Evolutionary conservation across 1,139 yeast genomes (phyloP).

Genomic region (Blastobotrys persicus): DNA sequence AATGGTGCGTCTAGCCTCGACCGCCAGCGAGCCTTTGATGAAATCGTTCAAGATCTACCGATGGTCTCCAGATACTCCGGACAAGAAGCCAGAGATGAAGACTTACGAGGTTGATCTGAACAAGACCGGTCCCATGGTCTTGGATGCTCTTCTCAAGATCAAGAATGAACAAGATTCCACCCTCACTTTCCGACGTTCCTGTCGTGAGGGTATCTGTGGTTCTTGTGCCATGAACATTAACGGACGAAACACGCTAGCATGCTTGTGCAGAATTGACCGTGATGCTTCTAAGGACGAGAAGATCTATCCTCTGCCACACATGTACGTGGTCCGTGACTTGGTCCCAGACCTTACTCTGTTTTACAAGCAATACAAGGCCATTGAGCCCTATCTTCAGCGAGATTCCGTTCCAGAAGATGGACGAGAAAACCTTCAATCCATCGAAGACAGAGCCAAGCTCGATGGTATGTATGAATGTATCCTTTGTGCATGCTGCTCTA

Average conservation of each 20-base stretch:
- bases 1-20: constrained; percentile 10
- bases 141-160: constrained; percentile 91
- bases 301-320: constrained; percentile 96
- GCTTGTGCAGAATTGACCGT: constrained; percentile 89
- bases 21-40: constrained; percentile 45
- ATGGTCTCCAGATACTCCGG: constrained; percentile 98
- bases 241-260: constrained; percentile 94
- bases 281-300: constrained; percentile 72
- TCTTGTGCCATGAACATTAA: constrained; percentile 99
- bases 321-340: constrained; percentile 94
- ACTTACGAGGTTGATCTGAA: constrained; percentile 81
- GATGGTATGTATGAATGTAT: constrained; percentile 98
- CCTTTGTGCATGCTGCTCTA: constrained; percentile 97
- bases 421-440: constrained; percentile 85
- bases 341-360: constrained; percentile 97
- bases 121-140: constrained; percentile 95
- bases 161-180: constrained; percentile 96
- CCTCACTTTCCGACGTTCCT: constrained; percentile 93
- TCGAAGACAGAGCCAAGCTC: constrained; percentile 92
- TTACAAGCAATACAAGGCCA: constrained; percentile 97
- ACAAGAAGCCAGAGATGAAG: constrained; percentile 84
- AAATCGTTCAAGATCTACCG: constrained; percentile 92
- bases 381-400: constrained; percentile 95
- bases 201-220: constrained; percentile 99
- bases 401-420: constrained; percentile 81